Base-by-base conservation (phyloP, 305 asterid species). In the Rubia balearica region DNA sequence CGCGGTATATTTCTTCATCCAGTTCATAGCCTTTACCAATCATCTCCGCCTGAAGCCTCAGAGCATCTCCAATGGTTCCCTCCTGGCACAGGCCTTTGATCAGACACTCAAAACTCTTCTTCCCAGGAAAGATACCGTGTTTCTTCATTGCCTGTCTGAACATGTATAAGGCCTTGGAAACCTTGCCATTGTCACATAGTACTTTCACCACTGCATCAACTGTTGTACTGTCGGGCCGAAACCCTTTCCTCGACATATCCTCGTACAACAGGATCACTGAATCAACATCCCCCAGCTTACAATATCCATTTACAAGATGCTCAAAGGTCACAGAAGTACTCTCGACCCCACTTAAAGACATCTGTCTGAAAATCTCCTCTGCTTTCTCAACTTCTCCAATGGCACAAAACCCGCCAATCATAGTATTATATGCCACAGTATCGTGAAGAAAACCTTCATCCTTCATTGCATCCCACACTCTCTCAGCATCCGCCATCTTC, bases 41-140 rank as follows among this genome's bases (percentile, higher is more conserved):
- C 98, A 92, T 90, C 83, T 87, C 91, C 0, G 79, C 91, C 84
- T 90, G 96, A 81, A 92, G 78, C 79, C 74, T 76, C 60, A 83
- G 78, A 67, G 90, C 96, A 77, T 87, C 92, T 72, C 86, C 90
- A 84, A 87, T 82, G 73, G 63, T 75, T 36, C 96, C 92, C 72
- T 79, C 85, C 38, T n/a, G 55, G 74, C 98, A 92, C 83, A 88
- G 78, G 68, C 83, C 86, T 75, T 67, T 80, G 14, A 85, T 79
- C 80, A 90, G 72, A 19, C 60, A 71, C 62, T 74, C 88, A 10
- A 82, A 90, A 70, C 81, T 90, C 77, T 68, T 86, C 78, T 73
- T 78, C 76, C 78, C 81, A 16, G 88, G 82, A 73, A 78, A 68
- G 53, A 68, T 77, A 61, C 79, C 83, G 30, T 85, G 82, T 72